Evolutionary conservation across 805 yeast genomes (phyloP), one percentile per base, ranked within the genome.

Genomic region (Candida yuanshanica): DNA sequence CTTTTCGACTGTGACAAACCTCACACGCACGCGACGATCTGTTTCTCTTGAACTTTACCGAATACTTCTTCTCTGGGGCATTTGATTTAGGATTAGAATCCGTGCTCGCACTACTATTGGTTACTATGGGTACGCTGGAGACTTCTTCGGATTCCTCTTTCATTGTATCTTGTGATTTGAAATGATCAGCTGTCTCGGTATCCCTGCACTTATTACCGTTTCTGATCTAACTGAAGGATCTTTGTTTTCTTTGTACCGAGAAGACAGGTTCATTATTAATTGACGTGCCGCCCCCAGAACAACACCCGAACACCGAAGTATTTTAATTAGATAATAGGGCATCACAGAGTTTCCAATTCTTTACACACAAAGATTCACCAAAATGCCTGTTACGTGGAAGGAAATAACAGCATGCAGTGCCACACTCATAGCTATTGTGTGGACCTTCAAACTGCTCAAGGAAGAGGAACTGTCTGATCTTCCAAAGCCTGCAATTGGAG

Each of bases 1-100:
- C 93, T 52, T 84, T 84, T 26, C 93, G 67, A 7, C 81, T 73
- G 41, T 87, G 79, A 55, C 93, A 85, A n/a, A 83, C 83, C 32
- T 76, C 72, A 55, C 93, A 83, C 3, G 90, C 91, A 36, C 86
- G 62, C 8, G 83, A 65, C 0, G 88, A 83, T 38, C 90, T 64
- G 43, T 50, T 53, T 27, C 61, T 38, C 36, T 56, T 56, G 49
- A 55, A 56, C 46, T 36, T 83, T 74, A 47, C 79, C 74, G 79
- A 45, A 75, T 54, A 49, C 33, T 55, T 53, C 50, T 55, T 55
- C 14, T 43, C 39, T 6, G 42, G 36, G 31, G 41, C 45, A 18
- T 21, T 23, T n/a, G 22, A 31, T 13, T 33, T 34, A 7, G 24
- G 13, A 14, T 16, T n/a, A n/a, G n/a, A n/a, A n/a, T n/a, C n/a